Base-by-base conservation (phyloP, 345 rosid species). In the Conringia planisiliqua region DNA sequence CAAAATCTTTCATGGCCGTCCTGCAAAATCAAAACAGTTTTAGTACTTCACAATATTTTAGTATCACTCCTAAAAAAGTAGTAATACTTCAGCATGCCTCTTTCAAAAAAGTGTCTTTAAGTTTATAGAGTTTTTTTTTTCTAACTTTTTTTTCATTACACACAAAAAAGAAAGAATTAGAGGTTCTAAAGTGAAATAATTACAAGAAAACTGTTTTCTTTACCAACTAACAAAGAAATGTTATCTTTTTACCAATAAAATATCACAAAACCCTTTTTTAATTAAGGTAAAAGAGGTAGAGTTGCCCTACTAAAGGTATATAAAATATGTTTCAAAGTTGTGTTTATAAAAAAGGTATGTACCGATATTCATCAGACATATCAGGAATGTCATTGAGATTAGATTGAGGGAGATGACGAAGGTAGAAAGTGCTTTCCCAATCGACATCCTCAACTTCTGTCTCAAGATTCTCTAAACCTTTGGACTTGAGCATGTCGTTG, bases 371-470 rank as follows among this genome's bases (percentile, higher is more conserved):
- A 12, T 86, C 82, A 14, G 77, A 81, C 11, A 91, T 88, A 80
- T 89, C 90, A 12, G 89, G 83, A 59, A 86, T 39, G 50, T 91
- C 88, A 9, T 27, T 2, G 61, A 88, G 74, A 79, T 91, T 86
- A 5, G 96, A 87, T 22, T 56, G 62, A 9, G 97, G 97, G 16
- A 84, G 88, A 56, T 92, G 90, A 75, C 92, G 84, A 80, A 89
- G 51, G 79, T 74, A 86, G 86, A 92, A 92, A 33, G 93, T 89
- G 80, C 89, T 86, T 80, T 92, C 96, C 97, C 97, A 92, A 80
- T 92, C 97, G 22, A 87, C n/a, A 55, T 91, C 91, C 20, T 74
- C 48, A 52, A 88, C 81, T 77, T 87, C 93, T 38, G 78, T 80
- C 65, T 86, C 81, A 58, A 78, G 82, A 17, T 72, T 80, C 17